Percentiles rank a stretch among this genome's conserved stretches.
These are phyloP conservation scores for Xylariaceae sp. DNA, from an alignment of 2,329 filamentous ascomycete species.

Conservation along the genomic window DNA sequence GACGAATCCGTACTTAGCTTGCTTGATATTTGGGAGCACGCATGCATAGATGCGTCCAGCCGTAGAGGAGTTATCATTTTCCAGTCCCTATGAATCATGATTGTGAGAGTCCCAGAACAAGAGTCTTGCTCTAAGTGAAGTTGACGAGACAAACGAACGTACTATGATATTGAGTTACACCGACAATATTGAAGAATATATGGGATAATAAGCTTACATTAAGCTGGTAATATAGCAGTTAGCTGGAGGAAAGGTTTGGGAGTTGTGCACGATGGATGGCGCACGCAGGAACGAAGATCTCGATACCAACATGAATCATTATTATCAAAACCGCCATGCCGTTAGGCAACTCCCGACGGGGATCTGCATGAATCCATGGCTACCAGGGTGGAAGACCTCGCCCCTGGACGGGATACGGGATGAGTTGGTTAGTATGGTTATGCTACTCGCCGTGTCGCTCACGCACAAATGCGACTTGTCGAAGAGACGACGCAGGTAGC, in stretches of 20 bases:
- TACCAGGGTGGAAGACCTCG: slow-evolving; percentile 10
- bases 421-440: neutral
- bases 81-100: neutral
- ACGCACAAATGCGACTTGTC: slow-evolving; percentile 5
- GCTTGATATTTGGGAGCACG: neutral
- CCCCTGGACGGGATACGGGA: slow-evolving; percentile 1
- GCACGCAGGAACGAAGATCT: slow-evolving; percentile 2
- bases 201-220: neutral
- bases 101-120: neutral
- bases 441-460: neutral
- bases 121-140: neutral
- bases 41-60: neutral
- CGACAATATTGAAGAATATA: neutral
- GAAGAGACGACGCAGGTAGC: too few species aligned
- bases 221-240: neutral
- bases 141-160: neutral
- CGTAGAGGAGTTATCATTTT: neutral
- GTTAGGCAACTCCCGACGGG: slow-evolving; percentile 23
- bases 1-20: neutral
- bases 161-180: neutral
- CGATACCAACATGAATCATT: slow-evolving; percentile 17
- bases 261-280: slow-evolving; percentile 15
- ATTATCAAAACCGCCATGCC: slow-evolving; percentile 10
- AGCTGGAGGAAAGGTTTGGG: neutral
- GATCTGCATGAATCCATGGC: slow-evolving; percentile 23